Base-by-base conservation (phyloP, 352 stramenopile species). In the Globisporangium uncinulatum region DNA sequence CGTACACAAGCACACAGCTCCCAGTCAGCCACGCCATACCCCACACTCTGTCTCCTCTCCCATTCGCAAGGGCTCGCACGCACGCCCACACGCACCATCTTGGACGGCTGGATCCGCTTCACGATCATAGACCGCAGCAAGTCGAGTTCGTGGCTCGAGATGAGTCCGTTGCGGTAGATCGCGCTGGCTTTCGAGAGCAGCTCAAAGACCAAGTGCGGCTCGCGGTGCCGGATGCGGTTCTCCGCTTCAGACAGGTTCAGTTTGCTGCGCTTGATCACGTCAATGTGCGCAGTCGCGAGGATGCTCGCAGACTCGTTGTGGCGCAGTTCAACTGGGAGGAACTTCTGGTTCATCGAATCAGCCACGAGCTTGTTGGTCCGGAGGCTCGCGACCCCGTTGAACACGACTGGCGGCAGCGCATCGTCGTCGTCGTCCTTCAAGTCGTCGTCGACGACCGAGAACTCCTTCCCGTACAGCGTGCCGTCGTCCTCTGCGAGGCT, bases 311-410 rank as follows among this genome's bases (percentile, higher is more conserved):
- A 64, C 20, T 79, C 68, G 36, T 84, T 73, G 36, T 39, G 34
- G 34, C 76, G 73, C 8, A 92, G 67, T 51, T 92, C 82, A 10
- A 67, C 67, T 0, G 82, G 82, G 17, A 92, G 65, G 52, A 92
- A 92, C 56, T 88, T 90, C 47, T 87, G 78, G 52, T 87, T 87
- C 79, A 92, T 89, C 53, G 82, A 86, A 55, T 92, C 82, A 0
- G 67, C 67, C n/a, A 92, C 76, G 46, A 92, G 83, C 63, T 89
- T 84, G 39, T 84, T 74, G 58, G 79, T 89, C 14, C 79, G 78
- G 15, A 73, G 67, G 32, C 85, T 76, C 4, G 76, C 70, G 49
- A 74, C 74, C 34, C 72, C 71, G 49, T 83, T 66, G 50, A 88
- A 71, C 34, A 89, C 69, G 0, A 74, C 74, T 7, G 72, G 63